phyloP scores from a whole-genome alignment of 106 monocot genomes.

The Apostasia shenzhenica region DNA sequence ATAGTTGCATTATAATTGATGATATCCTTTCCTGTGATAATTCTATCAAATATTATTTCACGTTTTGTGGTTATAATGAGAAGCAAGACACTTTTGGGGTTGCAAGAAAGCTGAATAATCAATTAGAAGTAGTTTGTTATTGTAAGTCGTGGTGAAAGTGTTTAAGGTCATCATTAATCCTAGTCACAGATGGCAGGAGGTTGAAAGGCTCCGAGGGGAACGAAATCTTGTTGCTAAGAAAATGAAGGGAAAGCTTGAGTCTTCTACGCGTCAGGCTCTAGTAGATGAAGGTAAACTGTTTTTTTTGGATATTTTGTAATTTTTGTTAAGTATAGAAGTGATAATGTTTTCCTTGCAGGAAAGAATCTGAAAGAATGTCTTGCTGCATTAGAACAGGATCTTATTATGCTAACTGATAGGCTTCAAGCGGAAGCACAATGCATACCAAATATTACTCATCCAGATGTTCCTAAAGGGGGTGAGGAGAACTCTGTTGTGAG shows the following conservation, averaged over 20 bases:
- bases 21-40: too few relatives aligned
- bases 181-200: conserved; percentile 95
- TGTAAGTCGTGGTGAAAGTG: background rate
- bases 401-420: conserved; percentile 62
- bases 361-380: conserved; percentile 88
- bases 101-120: too few relatives aligned
- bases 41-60: too few relatives aligned
- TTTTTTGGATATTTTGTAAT: background rate
- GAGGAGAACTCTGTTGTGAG: conserved; percentile 70
- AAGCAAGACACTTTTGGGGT: too few relatives aligned
- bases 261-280: conserved; percentile 70
- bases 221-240: conserved; percentile 88
- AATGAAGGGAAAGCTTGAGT: conserved; percentile 92
- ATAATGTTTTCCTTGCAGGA: conserved; percentile 29
- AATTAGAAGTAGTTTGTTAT: background rate
- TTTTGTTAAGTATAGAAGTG: background rate
- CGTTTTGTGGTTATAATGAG: too few relatives aligned
- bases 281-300: conserved; percentile 75
- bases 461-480: conserved; percentile 83
- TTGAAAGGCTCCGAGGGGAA: conserved; percentile 86
- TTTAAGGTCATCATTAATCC: background rate
- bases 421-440: conserved; percentile 90
- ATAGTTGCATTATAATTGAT: too few relatives aligned
- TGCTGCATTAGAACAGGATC: conserved; percentile 61
- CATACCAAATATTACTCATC: conserved; percentile 89